Conservation (phyloP, 2,329 filamentous ascomycete species). For the Coniochaeta ligniaria region DNA sequence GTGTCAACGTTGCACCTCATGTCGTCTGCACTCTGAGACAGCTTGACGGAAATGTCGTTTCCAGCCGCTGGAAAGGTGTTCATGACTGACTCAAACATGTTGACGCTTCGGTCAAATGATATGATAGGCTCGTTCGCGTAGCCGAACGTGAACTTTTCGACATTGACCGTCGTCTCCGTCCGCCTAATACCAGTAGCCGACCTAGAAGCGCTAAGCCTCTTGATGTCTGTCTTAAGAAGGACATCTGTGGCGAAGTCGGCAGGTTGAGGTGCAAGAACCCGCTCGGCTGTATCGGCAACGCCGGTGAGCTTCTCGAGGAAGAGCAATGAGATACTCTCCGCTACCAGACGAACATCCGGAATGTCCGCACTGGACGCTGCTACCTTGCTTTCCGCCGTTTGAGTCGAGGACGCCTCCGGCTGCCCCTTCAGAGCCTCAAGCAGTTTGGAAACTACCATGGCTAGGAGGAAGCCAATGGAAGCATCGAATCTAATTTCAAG, state of each 20-base stretch:
- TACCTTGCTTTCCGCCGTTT: slow-evolving; percentile 6
- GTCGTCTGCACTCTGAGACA: slow-evolving; percentile 35
- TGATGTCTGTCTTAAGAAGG: slow-evolving; percentile 43
- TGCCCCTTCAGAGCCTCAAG: slow-evolving; percentile 33
- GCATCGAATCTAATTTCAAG: slow-evolving; percentile 47
- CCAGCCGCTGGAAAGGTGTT: slow-evolving; percentile 51
- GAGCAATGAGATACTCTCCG: slow-evolving; percentile 44
- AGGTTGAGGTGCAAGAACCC: slow-evolving; percentile 30
- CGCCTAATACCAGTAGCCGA: slow-evolving; percentile 16
- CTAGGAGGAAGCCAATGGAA: slow-evolving; percentile 47
- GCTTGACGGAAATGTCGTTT: slow-evolving; percentile 49
- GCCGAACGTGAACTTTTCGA: slow-evolving; percentile 55
- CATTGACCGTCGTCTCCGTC: slow-evolving; percentile 31
- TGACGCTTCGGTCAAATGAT: slow-evolving; percentile 51
- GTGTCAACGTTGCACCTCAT: slow-evolving; percentile 62
- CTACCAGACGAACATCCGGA: slow-evolving; percentile 34
- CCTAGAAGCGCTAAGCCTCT: slow-evolving; percentile 31
- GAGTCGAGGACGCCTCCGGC: slow-evolving; percentile 7
- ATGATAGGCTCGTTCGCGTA: slow-evolving; percentile 57
- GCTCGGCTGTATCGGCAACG: slow-evolving; percentile 41
- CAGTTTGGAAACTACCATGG: slow-evolving; percentile 42
- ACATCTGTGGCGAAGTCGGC: slow-evolving; percentile 38
- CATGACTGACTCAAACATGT: slow-evolving; percentile 51
- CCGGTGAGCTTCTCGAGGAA: slow-evolving; percentile 49
- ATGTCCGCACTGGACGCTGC: slow-evolving; percentile 10